Percentiles rank a stretch among this genome's conserved stretches.
Evolutionary conservation across 164 flowering plant genomes (phyloP).

Genomic region (Euptelea pleiosperma): DNA sequence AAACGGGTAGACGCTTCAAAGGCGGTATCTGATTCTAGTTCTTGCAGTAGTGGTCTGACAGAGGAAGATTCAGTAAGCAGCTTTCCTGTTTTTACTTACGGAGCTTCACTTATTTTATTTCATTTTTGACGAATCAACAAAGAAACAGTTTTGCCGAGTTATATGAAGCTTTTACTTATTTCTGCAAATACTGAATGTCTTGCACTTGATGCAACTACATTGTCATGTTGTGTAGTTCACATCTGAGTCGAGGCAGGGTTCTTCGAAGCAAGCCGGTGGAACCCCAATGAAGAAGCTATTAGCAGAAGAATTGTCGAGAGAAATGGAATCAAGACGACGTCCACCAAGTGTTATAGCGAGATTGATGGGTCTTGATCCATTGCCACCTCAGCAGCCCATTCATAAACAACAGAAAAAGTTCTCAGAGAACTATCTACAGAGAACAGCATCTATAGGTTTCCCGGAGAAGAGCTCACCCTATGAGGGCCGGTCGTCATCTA

Average conservation of each 20-base stretch:
- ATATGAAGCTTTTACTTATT: no score
- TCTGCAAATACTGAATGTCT: neutral
- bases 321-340: slow-evolving; percentile 48
- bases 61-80: slow-evolving; percentile 41
- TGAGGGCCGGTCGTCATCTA: slow-evolving; percentile 38
- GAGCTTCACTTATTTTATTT: neutral
- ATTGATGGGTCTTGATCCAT: slow-evolving; percentile 86
- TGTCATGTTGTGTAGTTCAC: slow-evolving; percentile 24
- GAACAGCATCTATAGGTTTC: slow-evolving; percentile 21
- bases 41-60: slow-evolving; percentile 25
- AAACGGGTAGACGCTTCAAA: slow-evolving; percentile 28
- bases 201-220: neutral
- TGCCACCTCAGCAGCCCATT: slow-evolving; percentile 54
- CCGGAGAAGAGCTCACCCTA: slow-evolving; percentile 18
- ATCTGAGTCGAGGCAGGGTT: slow-evolving; percentile 29
- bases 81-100: slow-evolving; percentile 1
- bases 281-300: slow-evolving; percentile 60
- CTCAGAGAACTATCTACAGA: slow-evolving; percentile 25
- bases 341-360: slow-evolving; percentile 77
- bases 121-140: neutral
- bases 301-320: slow-evolving; percentile 67
- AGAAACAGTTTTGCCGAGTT: neutral
- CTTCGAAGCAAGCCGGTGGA: slow-evolving; percentile 27
- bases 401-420: slow-evolving; percentile 36
- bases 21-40: slow-evolving; percentile 36